Conservation (phyloP, 2,329 filamentous ascomycete species). For the Paracorniculantispora psalliotae region DNA sequence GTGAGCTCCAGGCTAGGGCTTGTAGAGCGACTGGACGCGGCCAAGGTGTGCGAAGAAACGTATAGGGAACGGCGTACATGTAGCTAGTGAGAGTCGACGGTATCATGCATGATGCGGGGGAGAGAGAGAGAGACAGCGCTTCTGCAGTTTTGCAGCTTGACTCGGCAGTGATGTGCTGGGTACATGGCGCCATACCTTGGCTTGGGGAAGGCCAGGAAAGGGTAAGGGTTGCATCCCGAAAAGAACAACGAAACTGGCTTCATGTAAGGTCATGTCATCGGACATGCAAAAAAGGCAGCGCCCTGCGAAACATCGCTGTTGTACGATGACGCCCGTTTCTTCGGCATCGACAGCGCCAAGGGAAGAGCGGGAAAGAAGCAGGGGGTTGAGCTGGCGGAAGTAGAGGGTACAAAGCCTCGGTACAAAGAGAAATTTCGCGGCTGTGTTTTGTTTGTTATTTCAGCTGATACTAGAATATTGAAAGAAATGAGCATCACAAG, state of each 20-base stretch:
- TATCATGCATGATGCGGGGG: not conserved
- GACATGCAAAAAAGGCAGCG: not conserved
- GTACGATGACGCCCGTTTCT: not conserved
- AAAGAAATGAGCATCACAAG: not conserved
- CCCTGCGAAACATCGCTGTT: not conserved
- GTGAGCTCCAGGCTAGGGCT: too few relatives aligned
- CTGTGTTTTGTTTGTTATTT: not conserved
- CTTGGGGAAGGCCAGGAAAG: too few relatives aligned
- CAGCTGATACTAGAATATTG: not conserved
- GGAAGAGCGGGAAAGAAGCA: not conserved
- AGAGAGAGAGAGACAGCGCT: not conserved
- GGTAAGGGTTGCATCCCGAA: not conserved
- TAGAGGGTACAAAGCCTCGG: too few relatives aligned
- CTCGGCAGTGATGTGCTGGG: not conserved
- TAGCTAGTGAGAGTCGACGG: not conserved
- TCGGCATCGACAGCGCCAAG: not conserved
- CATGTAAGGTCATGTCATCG: not conserved
- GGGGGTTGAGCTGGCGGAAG: not conserved
- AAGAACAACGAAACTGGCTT: not conserved
- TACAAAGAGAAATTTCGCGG: not conserved
- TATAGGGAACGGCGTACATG: too few relatives aligned
- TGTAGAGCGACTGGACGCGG: too few relatives aligned
- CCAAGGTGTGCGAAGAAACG: too few relatives aligned
- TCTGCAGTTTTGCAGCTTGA: not conserved
- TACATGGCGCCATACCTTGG: too few relatives aligned